These are phyloP conservation scores for Raphanus raphanistrum DNA, from an alignment of 345 rosid genomes.

Conservation along the genomic window DNA sequence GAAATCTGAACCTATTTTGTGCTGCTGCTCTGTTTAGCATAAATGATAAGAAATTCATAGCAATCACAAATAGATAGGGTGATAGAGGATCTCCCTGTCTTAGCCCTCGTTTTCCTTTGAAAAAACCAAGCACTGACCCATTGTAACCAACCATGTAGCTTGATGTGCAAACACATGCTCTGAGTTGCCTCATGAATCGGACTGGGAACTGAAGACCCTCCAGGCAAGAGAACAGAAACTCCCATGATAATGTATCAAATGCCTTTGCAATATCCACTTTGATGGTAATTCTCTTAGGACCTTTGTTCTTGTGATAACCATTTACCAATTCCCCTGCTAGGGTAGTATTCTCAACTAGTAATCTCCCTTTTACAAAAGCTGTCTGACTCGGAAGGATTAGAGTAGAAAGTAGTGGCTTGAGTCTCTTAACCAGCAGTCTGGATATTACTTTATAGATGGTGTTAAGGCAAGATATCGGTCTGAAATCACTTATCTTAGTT, in stretches of 20 bases:
- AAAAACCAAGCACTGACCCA: not conserved
- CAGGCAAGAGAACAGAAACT: not conserved
- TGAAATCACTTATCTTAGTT: not conserved
- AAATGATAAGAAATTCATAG: not conserved
- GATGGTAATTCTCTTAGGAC: not conserved
- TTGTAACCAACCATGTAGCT: not conserved
- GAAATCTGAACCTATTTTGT: too few species aligned
- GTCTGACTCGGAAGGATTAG: not conserved
- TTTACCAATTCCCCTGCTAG: not conserved
- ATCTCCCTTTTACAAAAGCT: not conserved
- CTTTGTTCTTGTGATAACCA: not conserved
- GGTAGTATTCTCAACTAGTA: not conserved
- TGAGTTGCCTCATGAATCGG: not conserved
- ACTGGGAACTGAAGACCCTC: not conserved
- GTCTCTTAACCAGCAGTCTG: not conserved
- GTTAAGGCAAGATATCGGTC: not conserved
- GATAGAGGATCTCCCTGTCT: not conserved
- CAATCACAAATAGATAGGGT: not conserved
- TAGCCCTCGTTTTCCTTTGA: not conserved
- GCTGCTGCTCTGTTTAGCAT: not conserved
- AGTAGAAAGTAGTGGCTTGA: not conserved
- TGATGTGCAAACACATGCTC: not conserved
- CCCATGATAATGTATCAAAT: not conserved
- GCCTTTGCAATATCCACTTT: not conserved
- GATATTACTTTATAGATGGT: not conserved